A percentile compares a stretch with the other conserved stretches of the same genome.
phyloP scores from a whole-genome alignment of 148 eudicot genomes.

The Diospyros kaki region DNA sequence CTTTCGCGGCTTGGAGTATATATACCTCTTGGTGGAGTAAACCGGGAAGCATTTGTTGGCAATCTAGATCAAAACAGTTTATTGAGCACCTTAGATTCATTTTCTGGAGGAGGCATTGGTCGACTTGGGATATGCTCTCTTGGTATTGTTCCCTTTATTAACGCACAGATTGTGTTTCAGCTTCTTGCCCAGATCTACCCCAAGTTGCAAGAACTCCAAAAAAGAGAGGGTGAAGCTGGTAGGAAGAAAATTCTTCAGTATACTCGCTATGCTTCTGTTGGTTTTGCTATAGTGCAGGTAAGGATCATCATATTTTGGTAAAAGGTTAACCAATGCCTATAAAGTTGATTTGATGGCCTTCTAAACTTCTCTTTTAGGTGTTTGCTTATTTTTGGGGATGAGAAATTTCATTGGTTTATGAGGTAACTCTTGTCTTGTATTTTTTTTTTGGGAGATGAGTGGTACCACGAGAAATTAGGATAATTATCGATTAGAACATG shows the following conservation, averaged over 20 bases:
- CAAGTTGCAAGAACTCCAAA: slow-evolving; percentile 96
- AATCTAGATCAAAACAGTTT: slow-evolving; percentile 91
- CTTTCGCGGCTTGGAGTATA: slow-evolving; percentile 94
- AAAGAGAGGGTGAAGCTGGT: slow-evolving; percentile 98
- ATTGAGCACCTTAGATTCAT: slow-evolving; percentile 88
- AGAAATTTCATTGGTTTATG: neutral
- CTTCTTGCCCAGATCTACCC: slow-evolving; percentile 96
- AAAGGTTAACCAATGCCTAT: neutral
- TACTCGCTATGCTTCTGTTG: slow-evolving; percentile 98
- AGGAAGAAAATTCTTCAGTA: slow-evolving; percentile 93
- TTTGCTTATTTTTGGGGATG: neutral
- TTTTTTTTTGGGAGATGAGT: no score
- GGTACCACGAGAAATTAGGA: no score
- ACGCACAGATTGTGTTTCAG: slow-evolving; percentile 97
- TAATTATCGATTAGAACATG: neutral
- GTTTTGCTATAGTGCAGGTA: slow-evolving; percentile 98
- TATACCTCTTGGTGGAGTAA: slow-evolving; percentile 97
- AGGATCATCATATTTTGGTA: slow-evolving; percentile 7
- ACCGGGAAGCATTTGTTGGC: slow-evolving; percentile 89
- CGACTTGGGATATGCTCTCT: slow-evolving; percentile 98
- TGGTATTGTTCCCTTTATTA: slow-evolving; percentile 97
- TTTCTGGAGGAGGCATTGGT: slow-evolving; percentile 99
- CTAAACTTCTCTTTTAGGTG: neutral
- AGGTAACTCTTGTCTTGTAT: neutral
- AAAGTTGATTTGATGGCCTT: neutral